These are phyloP conservation scores for Trypanosomatidae sp. DNA, from an alignment of 208 protist species.

Conservation along the genomic window DNA sequence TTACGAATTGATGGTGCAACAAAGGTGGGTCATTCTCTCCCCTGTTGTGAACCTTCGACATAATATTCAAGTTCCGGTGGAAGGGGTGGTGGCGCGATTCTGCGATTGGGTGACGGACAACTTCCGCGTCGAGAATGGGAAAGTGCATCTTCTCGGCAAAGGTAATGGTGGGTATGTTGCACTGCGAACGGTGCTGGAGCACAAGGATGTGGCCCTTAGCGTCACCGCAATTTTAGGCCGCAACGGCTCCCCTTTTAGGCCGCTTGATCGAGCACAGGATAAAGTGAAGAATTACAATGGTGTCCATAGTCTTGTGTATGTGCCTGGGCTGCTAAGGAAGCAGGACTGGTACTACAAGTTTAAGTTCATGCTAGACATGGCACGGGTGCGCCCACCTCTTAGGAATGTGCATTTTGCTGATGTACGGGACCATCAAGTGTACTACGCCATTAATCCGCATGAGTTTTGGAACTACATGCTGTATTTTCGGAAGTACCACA, in stretches of 20 bases:
- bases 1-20: constrained; percentile 63
- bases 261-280: constrained; percentile 68
- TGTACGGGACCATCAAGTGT: constrained; percentile 85
- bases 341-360: constrained; percentile 92
- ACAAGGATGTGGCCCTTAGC: constrained; percentile 74
- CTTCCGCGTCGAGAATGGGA: constrained; percentile 74
- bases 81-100: constrained; percentile 80
- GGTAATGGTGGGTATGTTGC: constrained; percentile 80
- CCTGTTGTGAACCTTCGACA: constrained; percentile 80
- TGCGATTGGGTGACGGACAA: constrained; percentile 84
- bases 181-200: constrained; percentile 71
- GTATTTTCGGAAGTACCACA: constrained; percentile 84
- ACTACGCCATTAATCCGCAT: constrained; percentile 89
- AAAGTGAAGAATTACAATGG: constrained; percentile 82
- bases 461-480: constrained; percentile 91
- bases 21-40: constrained; percentile 78
- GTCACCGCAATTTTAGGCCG: constrained; percentile 79
- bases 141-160: constrained; percentile 87
- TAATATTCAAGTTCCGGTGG: constrained; percentile 74
- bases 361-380: constrained; percentile 91
- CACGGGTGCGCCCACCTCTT: constrained; percentile 58
- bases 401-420: constrained; percentile 89
- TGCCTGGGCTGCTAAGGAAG: constrained; percentile 77
- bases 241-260: constrained; percentile 71
- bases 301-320: constrained; percentile 79